A percentile compares a stretch with the other conserved stretches of the same genome.
These are phyloP conservation scores for Skeletonema menzelii DNA, from an alignment of 108 stramenopile species.

Conservation along the genomic window DNA sequence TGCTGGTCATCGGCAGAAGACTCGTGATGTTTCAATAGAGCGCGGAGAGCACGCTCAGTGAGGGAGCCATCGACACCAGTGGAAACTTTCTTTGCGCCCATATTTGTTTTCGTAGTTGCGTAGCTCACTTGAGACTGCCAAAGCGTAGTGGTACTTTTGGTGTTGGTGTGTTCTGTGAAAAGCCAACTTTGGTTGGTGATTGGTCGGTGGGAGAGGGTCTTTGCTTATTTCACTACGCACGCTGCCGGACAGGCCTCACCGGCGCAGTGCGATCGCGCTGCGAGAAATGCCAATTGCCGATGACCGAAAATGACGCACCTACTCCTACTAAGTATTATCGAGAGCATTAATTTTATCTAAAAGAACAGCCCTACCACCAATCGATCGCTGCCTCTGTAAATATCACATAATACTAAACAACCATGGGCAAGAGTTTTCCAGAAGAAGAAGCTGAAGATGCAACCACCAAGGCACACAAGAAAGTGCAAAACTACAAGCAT, in stretches of 20 bases:
- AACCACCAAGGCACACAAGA: background rate
- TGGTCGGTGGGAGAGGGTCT: background rate
- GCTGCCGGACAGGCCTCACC: too few relatives aligned
- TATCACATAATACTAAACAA: too few relatives aligned
- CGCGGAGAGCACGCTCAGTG: conserved; percentile 53
- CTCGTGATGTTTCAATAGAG: conserved; percentile 79
- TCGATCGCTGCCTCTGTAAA: too few relatives aligned
- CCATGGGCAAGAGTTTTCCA: background rate
- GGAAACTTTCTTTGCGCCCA: background rate
- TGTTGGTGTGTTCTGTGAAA: background rate
- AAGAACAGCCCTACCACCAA: too few relatives aligned
- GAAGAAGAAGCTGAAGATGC: background rate
- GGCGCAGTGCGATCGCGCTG: too few relatives aligned
- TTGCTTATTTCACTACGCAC: too few relatives aligned
- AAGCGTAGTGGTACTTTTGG: background rate
- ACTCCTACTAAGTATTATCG: too few relatives aligned
- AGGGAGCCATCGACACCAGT: conserved; percentile 26
- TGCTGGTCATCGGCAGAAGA: conserved; percentile 33
- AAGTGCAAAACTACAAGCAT: background rate
- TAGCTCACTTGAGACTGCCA: background rate
- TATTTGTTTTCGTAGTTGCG: background rate
- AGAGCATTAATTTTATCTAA: too few relatives aligned
- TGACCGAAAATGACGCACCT: too few relatives aligned
- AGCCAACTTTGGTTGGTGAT: background rate
- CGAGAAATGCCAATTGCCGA: too few relatives aligned